Evolutionary conservation across 345 rosid species (phyloP), one percentile per base, ranked within the genome.

Genomic region (Salix brachista): DNA sequence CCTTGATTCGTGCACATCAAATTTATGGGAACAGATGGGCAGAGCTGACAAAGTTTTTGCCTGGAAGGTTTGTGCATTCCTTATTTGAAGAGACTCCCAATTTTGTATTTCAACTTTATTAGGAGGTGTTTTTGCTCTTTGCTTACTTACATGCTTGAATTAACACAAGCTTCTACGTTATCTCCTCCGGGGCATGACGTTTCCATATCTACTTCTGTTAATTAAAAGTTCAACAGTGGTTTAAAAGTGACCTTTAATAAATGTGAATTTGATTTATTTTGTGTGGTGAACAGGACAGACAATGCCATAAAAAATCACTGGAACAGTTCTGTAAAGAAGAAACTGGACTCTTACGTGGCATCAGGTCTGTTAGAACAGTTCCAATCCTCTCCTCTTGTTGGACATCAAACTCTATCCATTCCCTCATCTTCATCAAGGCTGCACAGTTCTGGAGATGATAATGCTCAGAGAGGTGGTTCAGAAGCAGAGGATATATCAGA

Each of bases 281-380:
- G 73, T 82, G 19, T 82, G 80, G 77, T 71, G 78, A 77, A 86
- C 94, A 96, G 99, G 94, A 89, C 99, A 70, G 99, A 96, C 90
- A 96, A 96, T 82, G 84, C 98, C 26, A 96, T 96, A 78, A 96
- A 96, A 85, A 96, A 96, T 84, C 99, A 94, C 83, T 96, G 99
- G 99, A 92, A 96, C 90, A 96, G 99, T 86, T 96, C 98, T 71
- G 97, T 96, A 80, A 96, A 91, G 86, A 96, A 96, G 93, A 96
- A 96, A 85, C 76, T 96, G 84, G 97, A 94, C 77, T 91, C 98
- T 48, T 96, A 94, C 79, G 78, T 91, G 77, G 94, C 93, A 68
- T 92, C 98, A 21, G 99, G 97, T 80, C 88, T 92, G 78, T 85
- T 96, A 79, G 94, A 93, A 62, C 94, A 94, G 81, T 87, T 83